Evolutionary conservation across 306 rosid genomes (phyloP), one percentile per base, ranked within the genome.

Genomic region (Prunus dulcis): DNA sequence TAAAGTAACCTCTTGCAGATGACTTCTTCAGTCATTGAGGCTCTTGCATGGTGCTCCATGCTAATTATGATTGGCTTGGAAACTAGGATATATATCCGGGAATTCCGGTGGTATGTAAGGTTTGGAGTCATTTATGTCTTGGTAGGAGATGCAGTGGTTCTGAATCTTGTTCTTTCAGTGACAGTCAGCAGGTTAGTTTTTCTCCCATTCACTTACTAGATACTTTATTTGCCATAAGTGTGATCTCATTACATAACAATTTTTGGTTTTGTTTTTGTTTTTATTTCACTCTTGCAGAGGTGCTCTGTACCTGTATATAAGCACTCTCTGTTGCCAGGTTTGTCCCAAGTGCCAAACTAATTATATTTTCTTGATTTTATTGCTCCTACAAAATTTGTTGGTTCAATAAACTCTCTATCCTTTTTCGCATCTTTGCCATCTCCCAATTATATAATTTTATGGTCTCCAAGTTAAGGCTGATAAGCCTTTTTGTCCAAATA

Each of bases 101-200:
- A 89, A 80, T 89, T 89, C 82, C 87, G 96, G 82, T 93, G 98
- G 97, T 81, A 79, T 51, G 87, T 87, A 69, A 88, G 97, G 68
- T 89, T 86, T 67, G 98, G 96, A 82, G 89, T 91, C 79, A 72
- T 89, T 60, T 91, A 93, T 86, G 89, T 89, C 64, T 77, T 89
- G 84, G 91, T 90, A 71, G 97, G 86, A 62, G 89, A 91, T 84
- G 86, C 82, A 61, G 96, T 93, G 73, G 76, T 87, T 85, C 84
- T 91, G 72, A 86, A 83, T 75, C 91, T 91, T 72, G 77, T 89
- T 71, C 79, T 89, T 60, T 88, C 92, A 53, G 85, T 84, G 67
- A 77, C 80, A 77, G 88, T 72, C 72, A 86, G 60, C 74, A 80
- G 97, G 98, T 91, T 83, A 71, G 79, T 66, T 78, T 83, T 74